Base-by-base conservation (phyloP, 306 rosid genomes). In the Cyclanthera cordifolia region DNA sequence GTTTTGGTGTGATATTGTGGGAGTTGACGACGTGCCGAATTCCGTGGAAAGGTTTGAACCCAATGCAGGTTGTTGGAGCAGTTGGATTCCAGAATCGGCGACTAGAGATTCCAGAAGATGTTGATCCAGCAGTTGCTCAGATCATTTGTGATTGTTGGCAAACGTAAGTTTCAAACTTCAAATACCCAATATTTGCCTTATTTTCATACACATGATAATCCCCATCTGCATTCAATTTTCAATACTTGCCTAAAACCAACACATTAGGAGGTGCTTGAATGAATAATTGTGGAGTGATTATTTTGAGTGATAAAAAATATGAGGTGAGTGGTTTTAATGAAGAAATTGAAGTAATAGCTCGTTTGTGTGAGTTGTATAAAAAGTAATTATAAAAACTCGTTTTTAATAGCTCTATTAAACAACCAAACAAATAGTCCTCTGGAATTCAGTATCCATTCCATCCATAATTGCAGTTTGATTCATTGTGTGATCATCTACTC, bases 61-160 rank as follows among this genome's bases (percentile, higher is more conserved):
- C 99, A 39, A 94, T 94, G 99, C 99, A 94, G 87, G 99, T 94
- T 73, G 99, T 94, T 65, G 99, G 99, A 81, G 99, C 99, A 70
- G 99, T 94, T 72, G 99, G 99, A 41, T 94, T 94, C 81, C 99
- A 94, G 75, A 86, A 94, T 76, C 85, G 89, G 83, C 95, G 95
- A 73, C 92, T 90, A 67, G 97, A 94, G 75, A 88, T 94, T 79
- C 97, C 96, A 25, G 92, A 88, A 60, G 88, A 94, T 13, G 75
- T 86, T 49, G 85, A 90, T 80, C 95, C 96, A 19, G 81, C 52
- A 58, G 96, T 90, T 20, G 87, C 91, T 34, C 86, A 94, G 75
- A 94, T 90, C 53, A 90, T 94, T 43, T 55, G 71, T 20, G 99
- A 90, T 79, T 94, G 99, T 85, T 94, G 99, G 99, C 96, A 85